phyloP scores from a whole-genome alignment of 768 basidiomycete genomes.

The Lactifluus subvellereus region DNA sequence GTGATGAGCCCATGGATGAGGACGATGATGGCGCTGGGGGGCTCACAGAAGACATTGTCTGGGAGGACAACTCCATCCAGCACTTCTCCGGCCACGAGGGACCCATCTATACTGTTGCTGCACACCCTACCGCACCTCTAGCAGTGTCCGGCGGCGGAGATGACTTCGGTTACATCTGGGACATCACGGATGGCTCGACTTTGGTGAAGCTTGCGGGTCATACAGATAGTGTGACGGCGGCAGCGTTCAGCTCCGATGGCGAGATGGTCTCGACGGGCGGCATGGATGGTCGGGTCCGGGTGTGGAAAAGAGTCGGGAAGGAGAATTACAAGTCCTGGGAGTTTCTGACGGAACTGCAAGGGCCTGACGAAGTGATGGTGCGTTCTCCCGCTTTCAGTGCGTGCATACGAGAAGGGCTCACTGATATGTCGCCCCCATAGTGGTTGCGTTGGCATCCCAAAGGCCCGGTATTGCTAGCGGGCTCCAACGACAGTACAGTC shows the following conservation, averaged over 20 bases:
- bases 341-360: constrained; percentile 87
- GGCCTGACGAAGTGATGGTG: constrained; percentile 94
- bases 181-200: constrained; percentile 72
- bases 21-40: constrained; percentile 36
- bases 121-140: constrained; percentile 77
- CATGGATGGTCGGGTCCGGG: constrained; percentile 92
- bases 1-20: constrained; percentile 66
- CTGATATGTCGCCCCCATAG: constrained; percentile 38
- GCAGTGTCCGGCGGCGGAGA: constrained; percentile 95
- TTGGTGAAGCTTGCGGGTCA: constrained; percentile 88
- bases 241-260: constrained; percentile 81
- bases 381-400: background rate
- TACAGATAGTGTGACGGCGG: constrained; percentile 79
- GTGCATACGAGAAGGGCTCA: background rate
- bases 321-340: constrained; percentile 82
- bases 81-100: constrained; percentile 59
- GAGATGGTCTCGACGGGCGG: constrained; percentile 94
- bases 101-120: constrained; percentile 80
- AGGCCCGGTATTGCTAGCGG: constrained; percentile 81
- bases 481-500: constrained; percentile 86
- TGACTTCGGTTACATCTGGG: constrained; percentile 91
- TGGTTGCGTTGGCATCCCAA: constrained; percentile 97
- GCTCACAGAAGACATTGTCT: constrained; percentile 30
- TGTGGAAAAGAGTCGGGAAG: constrained; percentile 84
- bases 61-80: constrained; percentile 61